Conservation (phyloP, 208 protist genomes). For the Leishmania aethiopica region DNA sequence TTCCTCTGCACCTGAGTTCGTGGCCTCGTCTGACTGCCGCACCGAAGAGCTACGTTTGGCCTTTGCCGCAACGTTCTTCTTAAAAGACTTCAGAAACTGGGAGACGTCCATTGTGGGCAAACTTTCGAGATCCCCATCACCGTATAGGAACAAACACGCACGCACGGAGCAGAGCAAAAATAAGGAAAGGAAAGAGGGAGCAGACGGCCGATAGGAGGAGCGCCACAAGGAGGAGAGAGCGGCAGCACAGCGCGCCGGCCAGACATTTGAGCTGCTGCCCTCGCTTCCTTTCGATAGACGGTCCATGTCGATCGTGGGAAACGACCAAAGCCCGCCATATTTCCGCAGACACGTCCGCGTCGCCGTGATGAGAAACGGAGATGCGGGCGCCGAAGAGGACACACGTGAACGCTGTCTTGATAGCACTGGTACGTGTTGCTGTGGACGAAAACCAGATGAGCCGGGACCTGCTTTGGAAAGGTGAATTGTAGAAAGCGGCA, state of each 20-base stretch:
- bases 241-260: neutral
- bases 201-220: neutral
- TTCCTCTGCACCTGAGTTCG: neutral
- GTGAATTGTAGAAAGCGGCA: neutral
- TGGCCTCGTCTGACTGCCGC: neutral
- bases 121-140: neutral
- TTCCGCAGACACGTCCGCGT: neutral
- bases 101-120: constrained; percentile 63
- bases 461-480: neutral
- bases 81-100: constrained; percentile 76
- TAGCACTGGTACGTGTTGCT: neutral
- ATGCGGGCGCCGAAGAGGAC: neutral
- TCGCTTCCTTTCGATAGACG: neutral
- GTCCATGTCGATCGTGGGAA: neutral
- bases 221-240: neutral
- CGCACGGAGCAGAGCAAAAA: neutral
- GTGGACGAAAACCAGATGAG: neutral
- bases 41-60: neutral
- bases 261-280: neutral
- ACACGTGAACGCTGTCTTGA: neutral
- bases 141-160: neutral
- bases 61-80: constrained; percentile 31
- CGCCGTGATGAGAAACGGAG: neutral
- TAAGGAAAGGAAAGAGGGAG: neutral
- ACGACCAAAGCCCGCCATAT: neutral